Evolutionary conservation across 305 asterid species (phyloP), one percentile per base, ranked within the genome.

Genomic region (Fraxinus albicans): DNA sequence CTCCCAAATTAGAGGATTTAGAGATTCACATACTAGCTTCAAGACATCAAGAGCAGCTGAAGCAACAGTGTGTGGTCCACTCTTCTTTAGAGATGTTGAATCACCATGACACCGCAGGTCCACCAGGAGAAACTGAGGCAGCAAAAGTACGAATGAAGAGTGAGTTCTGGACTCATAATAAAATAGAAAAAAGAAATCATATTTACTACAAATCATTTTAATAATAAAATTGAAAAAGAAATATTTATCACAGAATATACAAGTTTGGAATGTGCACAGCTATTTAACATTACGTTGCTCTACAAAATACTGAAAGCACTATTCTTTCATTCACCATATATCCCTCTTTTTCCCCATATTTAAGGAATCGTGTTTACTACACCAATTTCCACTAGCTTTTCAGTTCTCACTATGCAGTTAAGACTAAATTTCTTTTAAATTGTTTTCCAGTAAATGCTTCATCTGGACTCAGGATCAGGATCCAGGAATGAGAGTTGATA

Each of bases 31-130:
- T 91, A 96, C 98, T 69, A 96, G 98, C 88, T 96, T 96, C 89
- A 96, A 88, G 87, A 96, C 97, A 86, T 96, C 99, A 85, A 91
- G 93, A 36, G 99, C 98, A 88, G 99, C 98, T 81, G 98, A 91
- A 53, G 94, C 91, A 85, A 94, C 97, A 80, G 95, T 89, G 86
- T 96, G 95, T 40, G 98, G 93, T 17, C 97, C 98, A 87, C 88
- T 90, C 91, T 93, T 93, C 87, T 84, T 92, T 80, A 91, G 84
- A 73, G 97, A 88, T 85, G 98, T 91, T 55, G 99, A 96, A 87
- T 94, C 99, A 82, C 99, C 99, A 86, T 96, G 99, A 81, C 99
- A 96, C 35, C 99, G 96, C 90, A 96, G 89, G 95, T 96, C 98
- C 78, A 96, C 95, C 82, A 96, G 93, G 91, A 96, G 94, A 93